phyloP scores from a whole-genome alignment of 176 grass and related monocot species.

The Saccharum officinarum region DNA sequence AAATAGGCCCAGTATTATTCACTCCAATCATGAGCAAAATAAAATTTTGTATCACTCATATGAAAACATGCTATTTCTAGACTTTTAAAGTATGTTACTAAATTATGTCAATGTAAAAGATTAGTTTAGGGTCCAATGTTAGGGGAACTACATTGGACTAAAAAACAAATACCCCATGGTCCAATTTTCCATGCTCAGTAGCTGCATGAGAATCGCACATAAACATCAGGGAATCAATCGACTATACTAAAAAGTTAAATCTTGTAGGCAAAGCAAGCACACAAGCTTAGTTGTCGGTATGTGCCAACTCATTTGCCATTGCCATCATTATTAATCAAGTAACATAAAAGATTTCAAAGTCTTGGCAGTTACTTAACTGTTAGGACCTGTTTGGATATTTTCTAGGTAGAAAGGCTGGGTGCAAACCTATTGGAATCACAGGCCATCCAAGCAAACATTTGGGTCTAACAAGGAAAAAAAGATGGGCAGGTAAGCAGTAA shows the following conservation, averaged over 20 bases:
- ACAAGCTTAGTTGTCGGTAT: not conserved
- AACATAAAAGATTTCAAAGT: not conserved
- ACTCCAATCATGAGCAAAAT: not conserved
- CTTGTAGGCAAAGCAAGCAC: not conserved
- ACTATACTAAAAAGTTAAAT: not conserved
- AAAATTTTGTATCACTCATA: not conserved
- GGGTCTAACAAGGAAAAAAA: not conserved
- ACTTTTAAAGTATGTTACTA: not conserved
- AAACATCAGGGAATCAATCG: not conserved
- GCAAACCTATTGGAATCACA: not conserved
- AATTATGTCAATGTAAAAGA: not conserved
- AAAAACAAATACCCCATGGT: not conserved
- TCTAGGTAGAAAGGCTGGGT: not conserved
- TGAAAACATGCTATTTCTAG: slow-evolving; percentile 4
- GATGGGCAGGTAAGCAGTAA: not conserved
- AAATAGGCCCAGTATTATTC: not conserved
- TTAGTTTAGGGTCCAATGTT: not conserved
- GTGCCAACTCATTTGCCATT: not conserved
- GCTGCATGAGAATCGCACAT: not conserved
- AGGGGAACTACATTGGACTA: not conserved
- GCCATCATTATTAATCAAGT: not conserved
- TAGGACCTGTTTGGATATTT: not conserved
- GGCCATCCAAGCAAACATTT: not conserved
- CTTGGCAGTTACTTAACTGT: not conserved
- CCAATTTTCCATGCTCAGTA: not conserved